Base-by-base conservation (phyloP, 176 grass and related monocot genomes). In the Oryza meyeriana region DNA sequence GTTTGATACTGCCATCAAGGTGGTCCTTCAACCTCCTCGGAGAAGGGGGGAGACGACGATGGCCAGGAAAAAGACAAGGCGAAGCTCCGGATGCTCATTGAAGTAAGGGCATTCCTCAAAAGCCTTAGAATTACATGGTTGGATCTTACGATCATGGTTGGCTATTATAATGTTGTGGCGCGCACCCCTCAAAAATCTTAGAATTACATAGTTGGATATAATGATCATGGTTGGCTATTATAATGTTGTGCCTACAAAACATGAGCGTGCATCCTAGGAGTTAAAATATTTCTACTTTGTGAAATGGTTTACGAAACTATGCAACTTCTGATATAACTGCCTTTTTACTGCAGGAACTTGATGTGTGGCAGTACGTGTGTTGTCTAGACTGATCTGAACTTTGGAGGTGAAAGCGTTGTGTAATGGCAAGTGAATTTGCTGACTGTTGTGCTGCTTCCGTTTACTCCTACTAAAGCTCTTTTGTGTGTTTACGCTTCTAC, bases 1-100 rank as follows among this genome's bases (percentile, higher is more conserved):
- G 29, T 99, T 99, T 3, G 96, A 99, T 79, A 89, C 93, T 2
- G 93, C 96, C 34, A 99, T 99, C 61, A 99, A 95, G 75, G 96
- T 94, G 68, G 93, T 99, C 79, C 96, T 99, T 74, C 96, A 99
- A 55, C 96, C 96, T 3, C 90, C 93, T 18, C 78, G 89, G 55
- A 88, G 85, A 24, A 95, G 92, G 85, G 88, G 92, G 83, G 89
- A 99, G 87, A 75, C 24, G 9, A 73, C 84, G 70, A 50, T 76
- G 0, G 14, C 89, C 28, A 93, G 84, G 91, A 98, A 87, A 83
- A 98, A 87, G 61, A 90, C 26, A 18, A 90, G 74, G 86, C 75
- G 82, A 70, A 88, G 87, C 87, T 84, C 87, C 26, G 88, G 91
- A 24, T 95, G 95, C 85, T 90, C 86, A 0, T 90, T 97, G 78